Base-by-base conservation (phyloP, 768 basidiomycete species). In the Phlegmacium glaucopus region DNA sequence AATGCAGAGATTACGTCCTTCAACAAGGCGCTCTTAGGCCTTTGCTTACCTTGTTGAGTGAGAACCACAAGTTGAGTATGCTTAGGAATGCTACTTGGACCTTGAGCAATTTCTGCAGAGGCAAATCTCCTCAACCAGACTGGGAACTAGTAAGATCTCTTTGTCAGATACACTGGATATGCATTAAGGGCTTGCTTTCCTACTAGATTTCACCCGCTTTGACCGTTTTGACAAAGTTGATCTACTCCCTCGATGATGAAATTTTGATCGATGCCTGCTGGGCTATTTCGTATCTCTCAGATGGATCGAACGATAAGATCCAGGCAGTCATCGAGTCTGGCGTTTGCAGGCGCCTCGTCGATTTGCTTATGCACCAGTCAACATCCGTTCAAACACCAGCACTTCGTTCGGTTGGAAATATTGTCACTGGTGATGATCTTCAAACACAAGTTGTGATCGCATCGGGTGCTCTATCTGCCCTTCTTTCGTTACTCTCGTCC, bases 391-490 rank as follows among this genome's bases (percentile, higher is more conserved):
- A 99, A 67, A 99, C 96, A 1, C 96, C 96, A 28, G 96, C 96
- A 44, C 81, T 99, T 30, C 93, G 96, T 53, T 97, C 94, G 2
- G 94, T 99, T 50, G 96, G 96, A 48, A 99, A 99, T 72, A 97
- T 99, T 53, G 96, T 99, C 38, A 99, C 96, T 16, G 96, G 96
- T 47, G 96, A 99, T 61, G 96, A 99, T 67, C 83, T 99, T 47
- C 96, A 99, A 69, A 99, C 96, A 8, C 96, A 99, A 67, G 96
- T 99, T 43, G 90, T 98, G 50, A 97, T 99, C 62, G 94, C 96
- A 13, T 96, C 95, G 11, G 96, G 95, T 44, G 93, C 96, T 18
- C 87, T 99, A 17, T 88, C 94, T 4, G 96, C 96, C 5, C 82
- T 99, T 40, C 83, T 99, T 36, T 85, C 90, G 17, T 77, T 99